Base-by-base conservation (phyloP, 805 yeast species). In the Candida vaughaniae region DNA sequence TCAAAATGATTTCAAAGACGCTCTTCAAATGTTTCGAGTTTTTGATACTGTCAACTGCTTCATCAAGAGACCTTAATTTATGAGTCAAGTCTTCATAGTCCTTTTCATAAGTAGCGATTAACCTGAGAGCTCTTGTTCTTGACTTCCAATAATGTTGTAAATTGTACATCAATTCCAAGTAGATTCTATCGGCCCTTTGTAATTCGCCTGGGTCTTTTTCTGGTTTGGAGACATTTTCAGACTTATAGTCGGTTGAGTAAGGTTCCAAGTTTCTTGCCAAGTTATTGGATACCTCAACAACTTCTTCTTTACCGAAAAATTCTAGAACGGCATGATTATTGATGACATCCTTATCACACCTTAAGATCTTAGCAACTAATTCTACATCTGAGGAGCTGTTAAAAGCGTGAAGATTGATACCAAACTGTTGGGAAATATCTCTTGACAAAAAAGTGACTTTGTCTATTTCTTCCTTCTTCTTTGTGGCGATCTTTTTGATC, bases 391-490 rank as follows among this genome's bases (percentile, higher is more conserved):
- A 52, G 22, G 73, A 52, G 20, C 60, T 58, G 14, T 78, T 73
- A 55, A 76, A 84, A 52, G 75, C 68, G 50, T 85, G 90, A 38
- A 85, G 65, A 51, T 85, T 85, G 49, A 85, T 85, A 27, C 88
- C 88, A 60, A 85, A 83, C 52, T 84, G 90, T 50, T 85, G 93
- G 2, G 86, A 81, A 14, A 82, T 52, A 45, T 85, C 93, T 43
- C 89, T 68, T 0, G 90, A 71, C 46, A 85, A 64, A 47, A 82
- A 78, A 0, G 80, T 53, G 3, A 77, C 51, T 47, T 76, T 73
- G 38, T 73, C 72, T 17, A 62, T 56, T 19, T 69, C 75, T 22
- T 60, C 69, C 36, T 62, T 64, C 47, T 60, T 64, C 41, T 66
- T 62, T 1, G 69, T 63, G 7, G 69, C 74, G 53, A 62, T 66